Conservation (phyloP, 2,329 filamentous ascomycete genomes). For the Ceratocystis lukuohia region DNA sequence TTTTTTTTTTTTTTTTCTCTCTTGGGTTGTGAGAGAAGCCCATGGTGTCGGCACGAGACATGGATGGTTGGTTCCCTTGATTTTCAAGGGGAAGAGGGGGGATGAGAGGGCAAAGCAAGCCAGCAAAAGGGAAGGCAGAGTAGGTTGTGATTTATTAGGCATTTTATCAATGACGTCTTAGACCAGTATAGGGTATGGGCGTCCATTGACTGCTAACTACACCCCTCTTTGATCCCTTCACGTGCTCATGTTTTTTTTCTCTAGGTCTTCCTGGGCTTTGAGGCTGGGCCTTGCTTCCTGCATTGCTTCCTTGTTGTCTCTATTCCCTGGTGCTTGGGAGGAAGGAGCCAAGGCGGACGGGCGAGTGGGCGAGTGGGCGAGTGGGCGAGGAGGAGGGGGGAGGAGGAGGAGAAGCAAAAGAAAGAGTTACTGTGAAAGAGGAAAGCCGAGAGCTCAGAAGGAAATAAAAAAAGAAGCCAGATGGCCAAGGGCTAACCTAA, state of each 20-base stretch:
- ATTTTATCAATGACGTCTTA: conserved; percentile 3
- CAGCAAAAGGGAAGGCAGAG: background rate
- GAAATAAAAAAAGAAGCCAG: background rate
- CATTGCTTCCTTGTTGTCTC: conserved; percentile 5
- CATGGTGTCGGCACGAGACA: background rate
- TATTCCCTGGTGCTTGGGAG: conserved; percentile 1
- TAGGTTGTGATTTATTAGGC: background rate
- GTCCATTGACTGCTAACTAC: background rate
- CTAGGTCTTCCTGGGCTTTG: background rate
- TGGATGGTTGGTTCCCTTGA: background rate
- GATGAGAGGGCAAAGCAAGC: background rate
- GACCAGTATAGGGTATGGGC: background rate
- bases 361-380: background rate
- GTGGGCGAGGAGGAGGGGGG: background rate
- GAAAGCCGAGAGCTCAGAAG: background rate
- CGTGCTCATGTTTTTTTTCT: conserved; percentile 1
- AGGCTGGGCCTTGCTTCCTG: background rate
- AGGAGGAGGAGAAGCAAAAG: background rate
- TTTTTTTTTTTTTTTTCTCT: background rate
- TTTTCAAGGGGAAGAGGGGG: background rate
- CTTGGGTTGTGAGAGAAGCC: background rate
- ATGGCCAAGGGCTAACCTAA: background rate
- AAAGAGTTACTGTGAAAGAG: background rate
- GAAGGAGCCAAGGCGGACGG: background rate
- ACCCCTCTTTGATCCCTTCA: background rate